Evolutionary conservation across 305 asterid genomes (phyloP).

Genomic region (Euphrasia arctica): DNA sequence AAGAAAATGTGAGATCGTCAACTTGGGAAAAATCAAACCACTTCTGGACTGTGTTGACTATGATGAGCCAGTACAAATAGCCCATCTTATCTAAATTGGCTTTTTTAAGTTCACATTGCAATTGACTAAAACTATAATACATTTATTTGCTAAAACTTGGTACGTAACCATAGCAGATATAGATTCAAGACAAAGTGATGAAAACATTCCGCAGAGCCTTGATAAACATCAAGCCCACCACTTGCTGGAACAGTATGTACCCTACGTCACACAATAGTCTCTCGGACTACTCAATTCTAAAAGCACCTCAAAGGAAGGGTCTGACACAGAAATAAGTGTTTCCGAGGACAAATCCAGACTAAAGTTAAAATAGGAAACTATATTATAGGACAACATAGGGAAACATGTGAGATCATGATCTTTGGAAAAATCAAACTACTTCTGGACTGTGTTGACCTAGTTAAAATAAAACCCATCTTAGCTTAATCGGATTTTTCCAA

Average conservation of each 20-base stretch:
- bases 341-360: conserved; percentile 10
- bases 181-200: neutral
- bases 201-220: too few species aligned
- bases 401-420: conserved; percentile 13
- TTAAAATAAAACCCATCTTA: neutral
- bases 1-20: conserved; percentile 14
- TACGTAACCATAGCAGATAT: neutral
- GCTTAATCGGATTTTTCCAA: neutral
- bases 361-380: neutral
- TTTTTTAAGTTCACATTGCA: conserved; percentile 10
- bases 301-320: conserved; percentile 7
- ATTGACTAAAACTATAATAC: neutral
- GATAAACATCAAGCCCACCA: too few species aligned
- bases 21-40: conserved; percentile 3
- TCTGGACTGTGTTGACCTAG: conserved; percentile 17
- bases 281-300: conserved; percentile 6
- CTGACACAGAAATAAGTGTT: conserved; percentile 10
- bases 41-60: conserved; percentile 15
- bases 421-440: conserved; percentile 5
- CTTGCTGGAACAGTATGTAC: too few species aligned
- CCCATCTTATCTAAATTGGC: conserved; percentile 14
- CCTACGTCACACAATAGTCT: neutral
- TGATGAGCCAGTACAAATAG: conserved; percentile 15
- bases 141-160: conserved; percentile 15
- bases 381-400: conserved; percentile 5